A percentile compares a stretch with the other conserved stretches of the same genome.
phyloP scores from a whole-genome alignment of 345 rosid species.

The Schrenkiella parvula region DNA sequence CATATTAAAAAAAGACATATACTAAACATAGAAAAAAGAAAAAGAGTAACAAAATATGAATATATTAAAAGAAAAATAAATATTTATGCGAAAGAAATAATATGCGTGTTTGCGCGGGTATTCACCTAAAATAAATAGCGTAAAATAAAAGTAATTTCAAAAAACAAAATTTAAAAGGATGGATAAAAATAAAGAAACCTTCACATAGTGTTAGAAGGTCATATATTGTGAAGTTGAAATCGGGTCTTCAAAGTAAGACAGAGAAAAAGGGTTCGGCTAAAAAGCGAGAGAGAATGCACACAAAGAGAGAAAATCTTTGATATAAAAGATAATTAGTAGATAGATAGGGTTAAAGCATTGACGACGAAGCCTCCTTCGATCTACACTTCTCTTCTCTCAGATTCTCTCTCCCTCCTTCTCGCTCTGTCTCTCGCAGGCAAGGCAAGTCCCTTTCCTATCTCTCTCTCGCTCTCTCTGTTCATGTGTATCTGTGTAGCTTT shows the following conservation, averaged over 20 bases:
- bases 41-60: too few relatives aligned
- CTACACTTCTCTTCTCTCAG: conserved; percentile 18
- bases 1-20: too few relatives aligned
- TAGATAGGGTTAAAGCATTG: conserved; percentile 33
- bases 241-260: neutral
- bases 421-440: conserved; percentile 18
- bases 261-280: neutral
- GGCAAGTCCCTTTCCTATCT: conserved; percentile 20
- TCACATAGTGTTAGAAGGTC: neutral
- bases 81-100: too few relatives aligned
- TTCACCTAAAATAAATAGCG: too few relatives aligned
- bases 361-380: conserved; percentile 24
- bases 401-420: neutral
- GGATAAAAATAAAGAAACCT: neutral
- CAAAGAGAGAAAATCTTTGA: neutral
- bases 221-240: neutral
- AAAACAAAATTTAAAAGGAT: neutral
- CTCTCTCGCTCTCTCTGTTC: neutral
- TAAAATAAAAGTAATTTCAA: too few relatives aligned
- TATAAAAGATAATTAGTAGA: conserved; percentile 18
- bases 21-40: too few relatives aligned
- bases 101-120: too few relatives aligned
- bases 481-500: neutral
- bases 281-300: neutral
- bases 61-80: too few relatives aligned